A percentile compares a stretch with the other conserved stretches of the same genome.
phyloP scores from a whole-genome alignment of 257 asterid species.

The Asclepias syriaca region DNA sequence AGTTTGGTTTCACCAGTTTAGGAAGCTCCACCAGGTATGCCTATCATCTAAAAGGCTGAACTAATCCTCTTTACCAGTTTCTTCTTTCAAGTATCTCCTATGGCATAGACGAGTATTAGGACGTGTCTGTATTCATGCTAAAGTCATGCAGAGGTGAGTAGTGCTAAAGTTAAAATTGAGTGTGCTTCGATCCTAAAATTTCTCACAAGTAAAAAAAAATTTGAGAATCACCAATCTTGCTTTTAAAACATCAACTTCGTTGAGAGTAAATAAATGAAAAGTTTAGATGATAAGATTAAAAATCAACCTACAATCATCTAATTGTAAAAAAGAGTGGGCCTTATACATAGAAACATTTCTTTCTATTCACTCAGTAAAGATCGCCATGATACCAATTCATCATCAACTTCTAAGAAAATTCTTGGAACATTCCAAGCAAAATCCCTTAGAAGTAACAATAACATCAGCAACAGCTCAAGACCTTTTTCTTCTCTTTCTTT shows the following conservation, averaged over 20 bases:
- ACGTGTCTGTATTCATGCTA: background rate
- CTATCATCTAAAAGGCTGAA: background rate
- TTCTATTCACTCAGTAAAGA: background rate
- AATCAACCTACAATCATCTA: background rate
- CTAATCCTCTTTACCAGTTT: background rate
- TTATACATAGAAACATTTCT: background rate
- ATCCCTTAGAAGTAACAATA: background rate
- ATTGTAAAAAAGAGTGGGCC: background rate
- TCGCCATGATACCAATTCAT: background rate
- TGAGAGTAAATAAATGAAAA: background rate
- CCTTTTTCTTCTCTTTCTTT: background rate
- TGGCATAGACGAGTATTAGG: background rate
- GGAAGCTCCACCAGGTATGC: background rate
- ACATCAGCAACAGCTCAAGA: background rate
- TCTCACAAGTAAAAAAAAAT: background rate
- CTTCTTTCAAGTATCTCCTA: background rate
- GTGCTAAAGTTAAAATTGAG: background rate
- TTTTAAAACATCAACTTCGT: background rate
- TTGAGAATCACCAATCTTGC: background rate
- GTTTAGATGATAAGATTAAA: background rate
- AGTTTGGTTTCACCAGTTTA: background rate
- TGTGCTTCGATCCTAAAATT: background rate
- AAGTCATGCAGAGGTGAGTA: background rate
- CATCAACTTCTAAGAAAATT: background rate
- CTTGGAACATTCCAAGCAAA: background rate